phyloP scores from a whole-genome alignment of 2,329 filamentous ascomycete species.

The Penicillium vulpinum region DNA sequence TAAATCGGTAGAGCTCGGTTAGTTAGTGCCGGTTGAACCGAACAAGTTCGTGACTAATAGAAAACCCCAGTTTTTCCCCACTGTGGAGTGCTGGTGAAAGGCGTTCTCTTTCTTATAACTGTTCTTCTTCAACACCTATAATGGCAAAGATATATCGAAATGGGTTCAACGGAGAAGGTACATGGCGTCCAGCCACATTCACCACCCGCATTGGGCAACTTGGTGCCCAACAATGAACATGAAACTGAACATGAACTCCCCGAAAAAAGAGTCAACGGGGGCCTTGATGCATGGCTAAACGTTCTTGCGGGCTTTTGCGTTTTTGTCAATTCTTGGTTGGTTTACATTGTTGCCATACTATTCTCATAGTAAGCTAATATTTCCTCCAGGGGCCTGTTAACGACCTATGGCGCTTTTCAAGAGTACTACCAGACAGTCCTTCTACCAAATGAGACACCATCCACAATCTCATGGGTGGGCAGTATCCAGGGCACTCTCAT shows the following conservation, averaged over 20 bases:
- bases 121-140: neutral
- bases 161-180: constrained; percentile 9
- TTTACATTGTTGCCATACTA: neutral
- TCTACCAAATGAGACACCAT: constrained; percentile 38
- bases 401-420: constrained; percentile 52
- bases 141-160: neutral
- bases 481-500: constrained; percentile 51
- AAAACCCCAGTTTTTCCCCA: constrained; percentile 24
- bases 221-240: neutral
- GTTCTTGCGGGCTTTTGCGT: constrained; percentile 35
- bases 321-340: constrained; percentile 37
- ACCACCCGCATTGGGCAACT: neutral
- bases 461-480: constrained; percentile 52
- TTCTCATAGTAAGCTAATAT: constrained; percentile 2
- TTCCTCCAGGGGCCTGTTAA: constrained; percentile 41
- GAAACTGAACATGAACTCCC: constrained; percentile 5
- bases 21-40: constrained; percentile 21
- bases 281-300: constrained; percentile 31
- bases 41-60: constrained; percentile 22
- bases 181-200: neutral
- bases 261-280: constrained; percentile 25
- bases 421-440: constrained; percentile 48
- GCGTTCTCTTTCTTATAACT: constrained; percentile 1
- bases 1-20: constrained; percentile 25
- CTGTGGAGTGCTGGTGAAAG: constrained; percentile 14